phyloP scores from a whole-genome alignment of 805 yeast species.

The Yarrowia keelungensis region DNA sequence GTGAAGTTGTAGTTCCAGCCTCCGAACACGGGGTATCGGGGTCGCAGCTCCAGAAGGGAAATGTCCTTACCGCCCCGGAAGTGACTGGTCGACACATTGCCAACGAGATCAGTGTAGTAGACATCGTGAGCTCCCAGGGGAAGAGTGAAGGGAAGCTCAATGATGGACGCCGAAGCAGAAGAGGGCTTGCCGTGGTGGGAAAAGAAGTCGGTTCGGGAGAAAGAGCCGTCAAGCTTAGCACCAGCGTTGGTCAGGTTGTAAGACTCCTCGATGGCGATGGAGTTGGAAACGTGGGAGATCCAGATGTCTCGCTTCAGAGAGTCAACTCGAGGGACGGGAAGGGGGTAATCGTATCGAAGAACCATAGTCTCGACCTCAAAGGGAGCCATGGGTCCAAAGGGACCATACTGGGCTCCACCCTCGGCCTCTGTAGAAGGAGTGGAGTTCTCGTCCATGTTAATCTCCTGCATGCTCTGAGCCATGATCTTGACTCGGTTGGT shows the following conservation, averaged over 20 bases:
- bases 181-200: slow-evolving; percentile 51
- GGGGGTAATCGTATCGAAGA: slow-evolving; percentile 66
- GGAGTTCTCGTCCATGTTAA: slow-evolving; percentile 22
- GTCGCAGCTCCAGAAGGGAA: slow-evolving; percentile 65
- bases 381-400: slow-evolving; percentile 57
- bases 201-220: slow-evolving; percentile 78
- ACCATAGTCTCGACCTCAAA: slow-evolving; percentile 58
- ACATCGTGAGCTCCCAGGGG: slow-evolving; percentile 63
- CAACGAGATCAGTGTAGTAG: slow-evolving; percentile 88
- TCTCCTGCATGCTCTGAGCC: slow-evolving; percentile 31
- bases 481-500: slow-evolving; percentile 43
- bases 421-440: slow-evolving; percentile 43
- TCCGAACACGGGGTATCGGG: slow-evolving; percentile 94
- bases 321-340: slow-evolving; percentile 68
- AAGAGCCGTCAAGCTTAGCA: slow-evolving; percentile 64
- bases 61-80: slow-evolving; percentile 43
- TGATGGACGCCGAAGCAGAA: slow-evolving; percentile 55
- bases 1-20: slow-evolving; percentile 97
- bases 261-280: slow-evolving; percentile 80
- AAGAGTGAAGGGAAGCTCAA: slow-evolving; percentile 64
- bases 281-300: slow-evolving; percentile 84
- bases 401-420: slow-evolving; percentile 58
- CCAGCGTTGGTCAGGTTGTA: slow-evolving; percentile 81
- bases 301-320: slow-evolving; percentile 76
- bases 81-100: slow-evolving; percentile 84